phyloP scores from a whole-genome alignment of 441 rosid species.

The Populus hybrid region DNA sequence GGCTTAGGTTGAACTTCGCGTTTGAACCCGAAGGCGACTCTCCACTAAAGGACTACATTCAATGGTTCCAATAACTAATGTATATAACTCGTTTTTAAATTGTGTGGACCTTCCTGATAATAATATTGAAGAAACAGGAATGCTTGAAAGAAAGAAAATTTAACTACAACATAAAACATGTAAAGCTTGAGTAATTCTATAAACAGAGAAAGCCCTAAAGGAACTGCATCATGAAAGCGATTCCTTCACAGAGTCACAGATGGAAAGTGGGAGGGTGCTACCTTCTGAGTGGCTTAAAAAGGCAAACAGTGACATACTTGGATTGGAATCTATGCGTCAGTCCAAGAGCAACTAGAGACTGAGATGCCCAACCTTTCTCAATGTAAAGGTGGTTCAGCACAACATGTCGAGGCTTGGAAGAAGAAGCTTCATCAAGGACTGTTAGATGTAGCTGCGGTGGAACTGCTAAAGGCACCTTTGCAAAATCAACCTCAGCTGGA shows the following conservation, averaged over 20 bases:
- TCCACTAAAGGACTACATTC: not conserved
- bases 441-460: conserved; percentile 78
- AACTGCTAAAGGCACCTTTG: conserved; percentile 64
- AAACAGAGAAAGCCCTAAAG: conserved; percentile 16
- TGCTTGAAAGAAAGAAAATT: not conserved
- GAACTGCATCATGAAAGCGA: conserved; percentile 7
- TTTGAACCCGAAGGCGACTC: not conserved
- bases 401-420: conserved; percentile 72
- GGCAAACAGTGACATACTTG: conserved; percentile 83
- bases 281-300: conserved; percentile 71
- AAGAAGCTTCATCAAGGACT: conserved; percentile 50
- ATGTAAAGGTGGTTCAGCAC: conserved; percentile 81
- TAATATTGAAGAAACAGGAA: not conserved
- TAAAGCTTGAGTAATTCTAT: conserved; percentile 7
- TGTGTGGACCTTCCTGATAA: not conserved
- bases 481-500: conserved; percentile 65
- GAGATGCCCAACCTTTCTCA: conserved; percentile 77
- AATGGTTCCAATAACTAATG: not conserved
- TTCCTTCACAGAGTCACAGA: conserved; percentile 19
- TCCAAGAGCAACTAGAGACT: conserved; percentile 76
- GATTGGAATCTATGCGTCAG: conserved; percentile 83
- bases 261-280: conserved; percentile 16
- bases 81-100: not conserved
- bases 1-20: not conserved
- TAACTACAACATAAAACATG: conserved; percentile 3